Evolutionary conservation across 1,284 basidiomycete species (phyloP).

Genomic region (Puccinia sorghi): DNA sequence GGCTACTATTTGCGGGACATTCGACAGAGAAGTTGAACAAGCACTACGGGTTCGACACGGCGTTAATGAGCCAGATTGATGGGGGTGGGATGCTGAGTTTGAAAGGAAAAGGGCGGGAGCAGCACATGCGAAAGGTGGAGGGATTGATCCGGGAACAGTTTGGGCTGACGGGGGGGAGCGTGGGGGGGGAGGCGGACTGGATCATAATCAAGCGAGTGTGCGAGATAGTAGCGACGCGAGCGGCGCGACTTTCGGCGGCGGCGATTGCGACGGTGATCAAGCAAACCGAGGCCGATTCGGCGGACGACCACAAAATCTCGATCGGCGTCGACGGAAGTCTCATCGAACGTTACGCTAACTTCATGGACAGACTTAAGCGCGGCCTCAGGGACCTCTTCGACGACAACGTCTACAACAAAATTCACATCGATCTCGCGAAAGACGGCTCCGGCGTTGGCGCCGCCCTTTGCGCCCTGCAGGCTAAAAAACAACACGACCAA

Average conservation of each 20-base stretch:
- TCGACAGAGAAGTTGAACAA: conserved; percentile 73
- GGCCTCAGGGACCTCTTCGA: conserved; percentile 77
- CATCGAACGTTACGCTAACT: conserved; percentile 85
- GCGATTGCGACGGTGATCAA: conserved; percentile 82
- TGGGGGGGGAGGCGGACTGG: conserved; percentile 61
- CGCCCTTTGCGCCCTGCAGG: conserved; percentile 61
- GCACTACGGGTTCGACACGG: conserved; percentile 91
- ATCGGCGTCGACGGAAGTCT: conserved; percentile 90
- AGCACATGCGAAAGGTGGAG: conserved; percentile 62
- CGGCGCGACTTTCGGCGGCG: conserved; percentile 77
- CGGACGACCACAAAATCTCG: conserved; percentile 63
- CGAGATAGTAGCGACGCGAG: conserved; percentile 75
- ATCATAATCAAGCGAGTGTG: conserved; percentile 80
- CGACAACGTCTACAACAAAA: conserved; percentile 71
- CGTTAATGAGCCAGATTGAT: conserved; percentile 85
- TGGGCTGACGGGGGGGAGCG: background rate
- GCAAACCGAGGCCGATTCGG: conserved; percentile 68
- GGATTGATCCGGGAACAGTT: conserved; percentile 66
- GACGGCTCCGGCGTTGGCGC: conserved; percentile 96
- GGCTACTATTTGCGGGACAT: conserved; percentile 74
- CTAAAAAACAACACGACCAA: conserved; percentile 44
- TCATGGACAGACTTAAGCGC: conserved; percentile 71
- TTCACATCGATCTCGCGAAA: conserved; percentile 88
- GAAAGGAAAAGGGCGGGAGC: conserved; percentile 50
- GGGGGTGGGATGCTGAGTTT: conserved; percentile 49